phyloP scores from a whole-genome alignment of 176 grass and related monocot genomes.

The barley (Hordeum vulgare) region DNA sequence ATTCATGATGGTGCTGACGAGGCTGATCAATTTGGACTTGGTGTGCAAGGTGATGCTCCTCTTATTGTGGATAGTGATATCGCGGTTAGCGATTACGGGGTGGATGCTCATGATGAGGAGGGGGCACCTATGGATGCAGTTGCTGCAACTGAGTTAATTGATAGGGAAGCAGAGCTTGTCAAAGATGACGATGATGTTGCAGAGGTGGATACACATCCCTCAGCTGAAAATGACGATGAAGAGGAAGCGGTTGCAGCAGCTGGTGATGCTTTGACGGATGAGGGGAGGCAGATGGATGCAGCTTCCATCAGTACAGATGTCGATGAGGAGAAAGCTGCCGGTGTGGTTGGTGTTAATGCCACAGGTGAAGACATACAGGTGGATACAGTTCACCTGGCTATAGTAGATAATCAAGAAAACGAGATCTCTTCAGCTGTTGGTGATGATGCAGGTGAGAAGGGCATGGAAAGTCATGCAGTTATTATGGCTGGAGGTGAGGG shows the following conservation, averaged over 20 bases:
- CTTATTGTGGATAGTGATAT: constrained; percentile 1
- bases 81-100: not conserved
- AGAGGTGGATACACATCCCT: not conserved
- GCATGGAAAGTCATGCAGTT: constrained; percentile 1
- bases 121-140: not conserved
- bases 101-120: constrained; percentile 16
- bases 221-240: not conserved
- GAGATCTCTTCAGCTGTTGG: constrained; percentile 3
- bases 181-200: constrained; percentile 3
- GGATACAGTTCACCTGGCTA: constrained; percentile 2
- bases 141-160: not conserved
- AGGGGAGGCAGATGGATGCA: constrained; percentile 21
- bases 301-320: not conserved
- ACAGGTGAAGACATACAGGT: not conserved
- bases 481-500: constrained; percentile 21
- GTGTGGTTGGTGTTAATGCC: not conserved
- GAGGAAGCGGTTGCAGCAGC: not conserved
- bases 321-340: not conserved
- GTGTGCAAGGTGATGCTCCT: constrained; percentile 8
- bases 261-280: not conserved
- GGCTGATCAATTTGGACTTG: not conserved
- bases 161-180: not conserved
- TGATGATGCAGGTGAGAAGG: constrained; percentile 19
- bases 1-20: not conserved
- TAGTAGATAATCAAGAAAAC: constrained; percentile 18